phyloP scores from a whole-genome alignment of 2,329 filamentous ascomycete species.

The Aspergillus chevalieri region DNA sequence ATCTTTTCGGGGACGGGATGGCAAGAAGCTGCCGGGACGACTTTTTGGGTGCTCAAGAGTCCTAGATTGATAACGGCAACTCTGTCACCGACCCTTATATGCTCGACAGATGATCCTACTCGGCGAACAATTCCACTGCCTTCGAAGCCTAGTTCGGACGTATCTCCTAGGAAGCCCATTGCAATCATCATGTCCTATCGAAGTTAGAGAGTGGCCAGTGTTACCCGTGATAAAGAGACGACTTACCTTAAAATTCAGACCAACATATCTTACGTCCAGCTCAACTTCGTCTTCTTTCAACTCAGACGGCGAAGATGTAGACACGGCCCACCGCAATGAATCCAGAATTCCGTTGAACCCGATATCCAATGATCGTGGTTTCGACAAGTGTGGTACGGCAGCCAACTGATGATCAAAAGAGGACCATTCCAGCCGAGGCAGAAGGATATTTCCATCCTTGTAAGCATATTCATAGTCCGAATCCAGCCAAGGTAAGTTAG shows the following conservation, averaged over 20 bases:
- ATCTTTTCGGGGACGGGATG: too few relatives aligned
- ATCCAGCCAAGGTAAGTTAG: not conserved
- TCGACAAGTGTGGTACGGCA: not conserved
- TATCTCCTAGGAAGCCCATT: constrained; percentile 1
- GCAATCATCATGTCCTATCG: constrained; percentile 11
- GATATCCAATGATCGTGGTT: not conserved
- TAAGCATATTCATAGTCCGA: not conserved
- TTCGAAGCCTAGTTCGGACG: constrained; percentile 3
- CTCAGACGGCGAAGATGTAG: not conserved
- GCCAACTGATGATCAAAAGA: too few relatives aligned
- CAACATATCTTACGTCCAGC: constrained; percentile 9
- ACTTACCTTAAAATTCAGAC: constrained; percentile 11
- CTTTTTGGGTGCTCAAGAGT: not conserved
- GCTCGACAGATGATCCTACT: constrained; percentile 1
- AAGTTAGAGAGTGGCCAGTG: not conserved
- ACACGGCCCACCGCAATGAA: not conserved
- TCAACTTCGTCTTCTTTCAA: constrained; percentile 5
- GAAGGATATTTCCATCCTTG: constrained; percentile 1
- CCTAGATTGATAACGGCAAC: not conserved
- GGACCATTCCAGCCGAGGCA: not conserved
- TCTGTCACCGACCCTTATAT: not conserved
- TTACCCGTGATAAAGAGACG: not conserved
- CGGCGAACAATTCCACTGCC: constrained; percentile 3
- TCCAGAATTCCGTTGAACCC: not conserved
- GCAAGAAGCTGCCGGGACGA: not conserved